Conservation (phyloP, 1,139 yeast species). For the Suhomyces chickasaworum region DNA sequence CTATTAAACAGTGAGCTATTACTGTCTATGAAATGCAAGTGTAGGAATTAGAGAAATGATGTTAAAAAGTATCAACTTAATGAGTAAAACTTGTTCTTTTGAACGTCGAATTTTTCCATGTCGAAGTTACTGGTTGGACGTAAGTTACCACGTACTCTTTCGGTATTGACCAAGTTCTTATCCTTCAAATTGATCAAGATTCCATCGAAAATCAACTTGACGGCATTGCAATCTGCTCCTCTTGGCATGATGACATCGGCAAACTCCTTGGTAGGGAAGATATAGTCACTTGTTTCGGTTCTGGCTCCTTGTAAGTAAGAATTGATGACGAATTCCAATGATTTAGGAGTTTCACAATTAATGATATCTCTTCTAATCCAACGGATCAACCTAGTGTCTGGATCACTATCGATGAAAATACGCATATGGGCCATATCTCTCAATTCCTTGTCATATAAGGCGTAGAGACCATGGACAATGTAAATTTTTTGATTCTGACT, state of each 20-base stretch:
- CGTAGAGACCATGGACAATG: conserved; percentile 78
- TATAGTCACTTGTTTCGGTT: conserved; percentile 73
- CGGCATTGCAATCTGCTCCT: conserved; percentile 66
- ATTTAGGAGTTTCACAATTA: conserved; percentile 11
- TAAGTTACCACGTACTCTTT: conserved; percentile 19
- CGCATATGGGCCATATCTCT: conserved; percentile 62
- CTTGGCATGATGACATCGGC: conserved; percentile 85
- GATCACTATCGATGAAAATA: conserved; percentile 82
- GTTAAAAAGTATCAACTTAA: conserved; percentile 18
- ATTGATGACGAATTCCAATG: conserved; percentile 55
- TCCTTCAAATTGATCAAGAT: conserved; percentile 46
- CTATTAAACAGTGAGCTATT: neutral
- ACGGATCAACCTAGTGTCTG: conserved; percentile 78
- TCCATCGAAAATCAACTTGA: conserved; percentile 75
- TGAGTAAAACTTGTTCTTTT: conserved; percentile 55
- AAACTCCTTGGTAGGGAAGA: conserved; percentile 71
- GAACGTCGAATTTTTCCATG: conserved; percentile 46
- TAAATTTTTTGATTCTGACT: conserved; percentile 37
- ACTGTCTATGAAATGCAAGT: neutral
- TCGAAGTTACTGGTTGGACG: conserved; percentile 33
- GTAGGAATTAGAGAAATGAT: neutral
- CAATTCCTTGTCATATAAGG: conserved; percentile 66
- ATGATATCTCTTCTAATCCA: conserved; percentile 60
- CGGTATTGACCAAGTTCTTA: conserved; percentile 24
- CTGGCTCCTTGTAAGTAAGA: conserved; percentile 67